phyloP scores from a whole-genome alignment of 306 rosid genomes.

The Fragaria ananassa region DNA sequence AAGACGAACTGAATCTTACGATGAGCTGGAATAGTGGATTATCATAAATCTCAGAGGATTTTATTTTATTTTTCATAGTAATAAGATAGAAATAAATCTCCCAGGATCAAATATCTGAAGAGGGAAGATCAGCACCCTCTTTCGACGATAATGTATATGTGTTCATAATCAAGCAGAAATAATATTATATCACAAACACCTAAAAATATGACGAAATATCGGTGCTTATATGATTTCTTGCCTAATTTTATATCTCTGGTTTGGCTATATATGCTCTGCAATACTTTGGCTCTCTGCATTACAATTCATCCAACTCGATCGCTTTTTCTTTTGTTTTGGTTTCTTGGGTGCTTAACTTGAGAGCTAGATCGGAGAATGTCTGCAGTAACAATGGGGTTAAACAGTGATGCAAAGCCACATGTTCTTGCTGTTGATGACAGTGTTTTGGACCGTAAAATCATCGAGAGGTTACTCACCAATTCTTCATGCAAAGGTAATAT shows the following conservation, averaged over 20 bases:
- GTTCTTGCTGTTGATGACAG: slow-evolving; percentile 36
- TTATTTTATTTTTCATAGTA: slow-evolving; percentile 1
- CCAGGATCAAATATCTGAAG: slow-evolving; percentile 2
- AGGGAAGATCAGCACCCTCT: not conserved
- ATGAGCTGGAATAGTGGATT: slow-evolving; percentile 7
- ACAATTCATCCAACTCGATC: not conserved
- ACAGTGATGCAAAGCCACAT: slow-evolving; percentile 19
- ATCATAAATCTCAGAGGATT: not conserved
- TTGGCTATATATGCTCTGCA: not conserved
- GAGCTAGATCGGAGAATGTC: not conserved
- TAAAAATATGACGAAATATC: slow-evolving; percentile 6
- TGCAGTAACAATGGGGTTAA: not conserved
- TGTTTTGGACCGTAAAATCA: slow-evolving; percentile 22
- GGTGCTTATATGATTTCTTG: slow-evolving; percentile 15
- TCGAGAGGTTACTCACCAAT: slow-evolving; percentile 26
- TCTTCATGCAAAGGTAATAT: slow-evolving; percentile 27
- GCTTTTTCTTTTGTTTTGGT: not conserved
- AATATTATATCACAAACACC: slow-evolving; percentile 3
- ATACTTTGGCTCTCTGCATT: no score
- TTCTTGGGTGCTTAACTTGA: not conserved
- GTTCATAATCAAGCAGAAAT: not conserved
- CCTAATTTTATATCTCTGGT: not conserved
- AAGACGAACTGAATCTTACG: not conserved
- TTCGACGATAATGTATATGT: not conserved
- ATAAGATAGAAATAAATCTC: slow-evolving; percentile 8